These are phyloP conservation scores for Byssoonygena ceratinophila DNA, from an alignment of 2,329 filamentous ascomycete species.

Conservation along the genomic window DNA sequence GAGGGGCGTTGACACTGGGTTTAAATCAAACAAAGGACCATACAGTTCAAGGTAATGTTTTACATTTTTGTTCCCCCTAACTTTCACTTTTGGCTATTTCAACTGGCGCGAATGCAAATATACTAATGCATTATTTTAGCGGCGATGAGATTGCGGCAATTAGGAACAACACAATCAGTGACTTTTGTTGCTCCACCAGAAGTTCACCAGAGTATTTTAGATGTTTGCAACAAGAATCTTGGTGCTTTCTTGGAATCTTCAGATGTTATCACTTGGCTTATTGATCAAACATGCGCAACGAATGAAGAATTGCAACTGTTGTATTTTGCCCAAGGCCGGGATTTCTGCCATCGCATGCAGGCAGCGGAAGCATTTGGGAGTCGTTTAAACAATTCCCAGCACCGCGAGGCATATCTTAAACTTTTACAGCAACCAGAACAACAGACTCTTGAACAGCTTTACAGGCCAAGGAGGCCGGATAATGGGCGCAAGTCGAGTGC, in stretches of 20 bases:
- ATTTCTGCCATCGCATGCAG: constrained; percentile 49
- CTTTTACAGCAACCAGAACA: constrained; percentile 37
- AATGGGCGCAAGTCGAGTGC: not conserved
- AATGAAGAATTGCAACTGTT: constrained; percentile 51
- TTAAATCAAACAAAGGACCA: constrained; percentile 51
- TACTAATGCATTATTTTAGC: constrained; percentile 31
- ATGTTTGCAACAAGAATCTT: constrained; percentile 26
- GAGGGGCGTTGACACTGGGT: constrained; percentile 47
- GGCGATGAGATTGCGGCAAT: constrained; percentile 54
- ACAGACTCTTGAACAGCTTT: constrained; percentile 38
- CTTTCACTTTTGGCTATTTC: not conserved
- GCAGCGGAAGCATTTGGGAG: constrained; percentile 32
- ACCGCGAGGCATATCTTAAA: constrained; percentile 35
- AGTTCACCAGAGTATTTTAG: constrained; percentile 51
- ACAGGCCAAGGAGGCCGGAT: not conserved
- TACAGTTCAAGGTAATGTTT: constrained; percentile 46
- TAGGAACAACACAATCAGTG: constrained; percentile 47
- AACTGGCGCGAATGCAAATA: not conserved
- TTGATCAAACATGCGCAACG: constrained; percentile 51
- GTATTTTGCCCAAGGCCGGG: constrained; percentile 49
- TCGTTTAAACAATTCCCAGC: constrained; percentile 29
- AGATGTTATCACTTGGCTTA: constrained; percentile 51
- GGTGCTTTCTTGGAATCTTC: constrained; percentile 36
- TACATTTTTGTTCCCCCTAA: not conserved
- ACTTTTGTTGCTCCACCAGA: constrained; percentile 47